Evolutionary conservation across 192 early-diverging fungal species (phyloP), one percentile per base, ranked within the genome.

Genomic region (Mortierella antarctica): DNA sequence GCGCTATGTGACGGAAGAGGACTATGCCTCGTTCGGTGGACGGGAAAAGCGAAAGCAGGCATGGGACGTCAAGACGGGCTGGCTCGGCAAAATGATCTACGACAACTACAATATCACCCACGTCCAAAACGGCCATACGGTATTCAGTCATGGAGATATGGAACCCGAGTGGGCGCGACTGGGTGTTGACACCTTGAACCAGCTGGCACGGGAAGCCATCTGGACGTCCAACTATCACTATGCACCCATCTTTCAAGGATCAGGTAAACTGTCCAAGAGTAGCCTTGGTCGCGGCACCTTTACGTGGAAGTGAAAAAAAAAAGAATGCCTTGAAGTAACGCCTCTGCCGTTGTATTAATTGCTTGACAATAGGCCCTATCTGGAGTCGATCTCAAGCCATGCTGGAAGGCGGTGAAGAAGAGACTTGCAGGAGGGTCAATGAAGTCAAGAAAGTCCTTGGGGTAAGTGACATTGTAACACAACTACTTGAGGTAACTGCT

Each of bases 71-170:
- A 49, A 55, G 45, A 60, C 62, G 9, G 76, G 76, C 15, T 79
- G 76, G 76, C 52, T 79, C 15, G 76, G 76, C 23, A 48, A 79
- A 23, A 48, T 62, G 50, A 60, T 79, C 52, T 71, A 54, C 53
- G 41, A 42, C 57, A 71, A 79, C 57, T 79, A 71, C 69, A 79
- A 79, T 46, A 79, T 79, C 55, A 72, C 65, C 15, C 59, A 80
- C 23, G 47, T 80, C 18, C 77, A 72, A 7, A 48, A 78, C n/a
- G 65, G 62, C n/a, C 67, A 80, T 40, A 80, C 70, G 0, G 64
- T 80, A 46, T 80, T 80, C 45, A 59, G 31, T 18, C 77, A 80
- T 49, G 77, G 69, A 1, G 77, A 80, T 56, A 71, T 71, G 77
- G 64, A 80, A 31, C 65, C 65, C 7, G 70, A 72, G 17, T 80